phyloP scores from a whole-genome alignment of 1,284 basidiomycete species.

The Ceraceosorus bombacis region DNA sequence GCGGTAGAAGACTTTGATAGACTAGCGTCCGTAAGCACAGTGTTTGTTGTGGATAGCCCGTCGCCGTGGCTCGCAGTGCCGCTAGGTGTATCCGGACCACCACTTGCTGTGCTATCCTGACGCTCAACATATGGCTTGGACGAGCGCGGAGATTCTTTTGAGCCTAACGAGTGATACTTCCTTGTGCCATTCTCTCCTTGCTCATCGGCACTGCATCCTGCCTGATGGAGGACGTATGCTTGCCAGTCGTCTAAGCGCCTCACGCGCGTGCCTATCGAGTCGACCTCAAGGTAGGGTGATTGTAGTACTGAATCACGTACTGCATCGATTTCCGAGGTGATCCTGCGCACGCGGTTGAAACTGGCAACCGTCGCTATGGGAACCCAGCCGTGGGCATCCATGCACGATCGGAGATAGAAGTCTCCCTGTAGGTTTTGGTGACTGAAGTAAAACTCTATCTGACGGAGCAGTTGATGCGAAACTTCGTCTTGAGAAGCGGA shows the following conservation, averaged over 20 bases:
- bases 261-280: constrained; percentile 17
- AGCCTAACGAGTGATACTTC: no score
- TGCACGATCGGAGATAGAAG: constrained; percentile 36
- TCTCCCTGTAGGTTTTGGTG: constrained; percentile 36
- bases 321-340: constrained; percentile 11
- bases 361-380: constrained; percentile 23
- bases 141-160: no score
- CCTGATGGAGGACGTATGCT: constrained; percentile 18
- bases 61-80: background rate
- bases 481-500: constrained; percentile 3
- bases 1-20: background rate
- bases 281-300: constrained; percentile 29
- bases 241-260: constrained; percentile 32
- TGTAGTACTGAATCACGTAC: constrained; percentile 25
- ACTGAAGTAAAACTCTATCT: constrained; percentile 47
- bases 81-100: background rate
- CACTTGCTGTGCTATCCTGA: no score
- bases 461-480: constrained; percentile 24
- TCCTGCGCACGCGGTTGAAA: constrained; percentile 33
- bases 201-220: background rate
- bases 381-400: constrained; percentile 40
- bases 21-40: background rate
- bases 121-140: no score
- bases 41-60: background rate
- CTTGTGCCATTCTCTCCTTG: no score